Base-by-base conservation (phyloP, 805 yeast genomes). In the Ogataea paraovalis region DNA sequence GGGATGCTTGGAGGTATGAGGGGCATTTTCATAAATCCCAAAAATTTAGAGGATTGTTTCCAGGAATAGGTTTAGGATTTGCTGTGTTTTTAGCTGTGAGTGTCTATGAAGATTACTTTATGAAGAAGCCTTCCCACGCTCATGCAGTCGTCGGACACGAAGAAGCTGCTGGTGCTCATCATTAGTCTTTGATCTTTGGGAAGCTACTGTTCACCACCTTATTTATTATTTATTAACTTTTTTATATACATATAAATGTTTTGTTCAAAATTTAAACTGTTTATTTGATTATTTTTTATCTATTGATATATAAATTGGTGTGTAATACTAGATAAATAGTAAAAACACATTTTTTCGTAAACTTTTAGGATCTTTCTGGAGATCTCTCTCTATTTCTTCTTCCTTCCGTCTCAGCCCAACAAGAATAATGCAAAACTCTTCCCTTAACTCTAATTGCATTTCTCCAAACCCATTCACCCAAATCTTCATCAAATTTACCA, bases 1-100 rank as follows among this genome's bases (percentile, higher is more conserved):
- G 95, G 76, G 96, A 87, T 65, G 94, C 95, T 41, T 87, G 96
- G 96, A 83, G 96, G 75, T 85, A 82, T 69, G 83, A 81, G 60
- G 95, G 94, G 50, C 87, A 82, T 45, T 88, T 88, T 71, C 75
- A 86, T 45, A 80, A 88, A 57, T 68, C 70, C 43, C 80, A 83
- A 68, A 74, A 94, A 57, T 83, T 80, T 66, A 81, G 75, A 59
- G 81, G 81, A 48, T 75, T 87, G 14, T 79, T 88, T 61, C 96
- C 96, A 3, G 96, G 96, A 2, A 74, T 87, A 43, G 87, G 88
- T 27, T 74, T 83, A 38, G 96, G 91, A 23, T 73, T 83, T 21
- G 90, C 80, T 16, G 94, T 90, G 2, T 88, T 88, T 60, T 71
- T 81, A 28, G 72, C 78, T 20, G 83, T 83, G 62, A 74, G 79